Base-by-base conservation (phyloP, 768 basidiomycete species). In the Xerocomellus chrysenteron region DNA sequence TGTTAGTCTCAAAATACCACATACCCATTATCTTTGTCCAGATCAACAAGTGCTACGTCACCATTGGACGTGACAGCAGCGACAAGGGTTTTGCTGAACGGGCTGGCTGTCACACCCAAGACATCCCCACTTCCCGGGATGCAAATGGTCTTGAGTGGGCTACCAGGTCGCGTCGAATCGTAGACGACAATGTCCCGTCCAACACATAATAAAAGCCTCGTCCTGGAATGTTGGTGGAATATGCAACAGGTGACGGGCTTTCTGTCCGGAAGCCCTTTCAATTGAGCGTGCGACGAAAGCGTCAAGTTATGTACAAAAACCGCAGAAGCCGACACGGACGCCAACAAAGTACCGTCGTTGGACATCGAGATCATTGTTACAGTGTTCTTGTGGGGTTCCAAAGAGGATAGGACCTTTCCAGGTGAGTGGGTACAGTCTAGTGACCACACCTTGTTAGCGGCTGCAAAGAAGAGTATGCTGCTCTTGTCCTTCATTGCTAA, bases 1-100 rank as follows among this genome's bases (percentile, higher is more conserved):
- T 21, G 16, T 12, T 21, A 10, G 24, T 43, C 32, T 28, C 21
- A 5, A 52, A 19, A 37, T 55, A 41, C 14, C 6, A 68, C 80
- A 44, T 62, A 89, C 88, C 81, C 80, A 62, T 84, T 84, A 55
- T 90, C 87, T 67, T 89, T 90, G 47, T 91, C 87, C 24, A 92
- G 65, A 65, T 92, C 90, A 47, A 90, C 71, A 9, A 90, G 75
- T 4, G 71, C 76, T 12, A 91, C 75, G 42, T 74, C 71, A 1
- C 87, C 88, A 5, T 70, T 74, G 13, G 78, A 74, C 41, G 79
- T 85, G 1, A 80, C 82, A 42, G 80, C 78, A 3, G 85, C 84
- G 26, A 87, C 75, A 35, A 91, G 73, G 2, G 85, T 86, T 73
- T 86, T 90, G 72, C 88, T 90, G 69, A 89, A 90, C 8, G 89